These are phyloP conservation scores for Calocera viscosa DNA, from an alignment of 768 basidiomycete species.

Conservation along the genomic window DNA sequence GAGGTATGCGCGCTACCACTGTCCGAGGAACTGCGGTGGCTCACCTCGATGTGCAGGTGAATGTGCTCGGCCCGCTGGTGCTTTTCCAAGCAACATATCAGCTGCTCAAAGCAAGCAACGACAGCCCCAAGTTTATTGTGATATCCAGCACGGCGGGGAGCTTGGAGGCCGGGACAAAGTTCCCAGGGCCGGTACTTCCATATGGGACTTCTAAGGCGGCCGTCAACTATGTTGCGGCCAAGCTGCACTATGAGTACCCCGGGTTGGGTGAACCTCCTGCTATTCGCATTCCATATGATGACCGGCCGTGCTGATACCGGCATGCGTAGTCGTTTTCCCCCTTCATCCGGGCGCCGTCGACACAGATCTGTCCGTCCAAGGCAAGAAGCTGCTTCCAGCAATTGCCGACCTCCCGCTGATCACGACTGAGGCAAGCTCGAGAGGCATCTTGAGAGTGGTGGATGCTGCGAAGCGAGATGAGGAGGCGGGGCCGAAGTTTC, in stretches of 20 bases:
- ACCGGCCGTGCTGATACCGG: neutral
- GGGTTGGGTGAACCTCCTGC: neutral
- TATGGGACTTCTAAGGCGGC: constrained; percentile 18
- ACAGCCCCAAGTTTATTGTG: constrained; percentile 14
- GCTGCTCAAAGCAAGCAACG: constrained; percentile 12
- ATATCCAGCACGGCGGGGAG: constrained; percentile 11
- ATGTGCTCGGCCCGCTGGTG: constrained; percentile 17
- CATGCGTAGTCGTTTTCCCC: neutral
- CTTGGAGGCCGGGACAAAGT: neutral
- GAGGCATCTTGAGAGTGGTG: too few species aligned
- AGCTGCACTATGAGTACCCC: constrained; percentile 9
- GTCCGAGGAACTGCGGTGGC: neutral
- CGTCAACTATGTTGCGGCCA: constrained; percentile 14
- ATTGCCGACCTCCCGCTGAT: neutral
- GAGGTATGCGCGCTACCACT: neutral
- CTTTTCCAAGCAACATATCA: constrained; percentile 17
- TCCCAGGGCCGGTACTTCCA: neutral
- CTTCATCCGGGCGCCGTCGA: constrained; percentile 8
- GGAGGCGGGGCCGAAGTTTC: too few species aligned
- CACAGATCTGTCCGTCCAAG: neutral
- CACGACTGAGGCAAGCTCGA: constrained; percentile 8
- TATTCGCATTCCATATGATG: neutral
- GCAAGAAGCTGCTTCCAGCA: neutral
- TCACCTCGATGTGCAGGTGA: neutral
- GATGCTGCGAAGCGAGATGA: too few species aligned